Conservation (phyloP, 441 rosid species). For the Viola pubescens region DNA sequence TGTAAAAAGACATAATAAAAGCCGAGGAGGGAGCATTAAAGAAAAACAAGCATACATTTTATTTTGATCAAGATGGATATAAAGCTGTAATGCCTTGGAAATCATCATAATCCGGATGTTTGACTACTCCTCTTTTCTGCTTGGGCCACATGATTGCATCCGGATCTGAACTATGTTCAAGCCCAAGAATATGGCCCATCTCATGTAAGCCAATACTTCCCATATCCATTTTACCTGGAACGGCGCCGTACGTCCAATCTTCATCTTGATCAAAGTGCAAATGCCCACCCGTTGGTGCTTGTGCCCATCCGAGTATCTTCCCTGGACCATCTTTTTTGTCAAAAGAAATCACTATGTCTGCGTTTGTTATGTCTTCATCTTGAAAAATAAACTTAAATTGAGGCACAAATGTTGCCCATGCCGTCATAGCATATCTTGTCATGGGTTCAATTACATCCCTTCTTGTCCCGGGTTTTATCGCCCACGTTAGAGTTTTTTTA, state of each 20-base stretch:
- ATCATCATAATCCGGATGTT: background rate
- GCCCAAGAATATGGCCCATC: background rate
- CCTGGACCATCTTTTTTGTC: background rate
- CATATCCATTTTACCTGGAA: background rate
- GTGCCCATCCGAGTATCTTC: background rate
- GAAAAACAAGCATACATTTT: too few relatives aligned
- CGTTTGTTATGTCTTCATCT: background rate
- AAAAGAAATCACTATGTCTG: background rate
- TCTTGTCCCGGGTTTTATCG: background rate
- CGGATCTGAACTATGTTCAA: background rate
- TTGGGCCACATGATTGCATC: background rate
- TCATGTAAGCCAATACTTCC: background rate
- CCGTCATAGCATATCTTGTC: background rate
- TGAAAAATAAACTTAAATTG: background rate
- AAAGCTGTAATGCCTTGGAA: background rate
- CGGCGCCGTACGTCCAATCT: background rate
- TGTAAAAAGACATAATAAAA: too few relatives aligned
- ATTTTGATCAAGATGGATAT: background rate
- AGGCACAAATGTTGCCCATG: background rate
- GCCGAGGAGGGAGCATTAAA: too few relatives aligned
- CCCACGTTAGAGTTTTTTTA: background rate
- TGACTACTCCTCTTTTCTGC: background rate
- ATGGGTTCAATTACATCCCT: background rate
- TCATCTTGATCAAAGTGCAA: background rate
- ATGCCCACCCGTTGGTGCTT: background rate